These are phyloP conservation scores for Truncatella angustata DNA, from an alignment of 2,329 filamentous ascomycete genomes.

Conservation along the genomic window DNA sequence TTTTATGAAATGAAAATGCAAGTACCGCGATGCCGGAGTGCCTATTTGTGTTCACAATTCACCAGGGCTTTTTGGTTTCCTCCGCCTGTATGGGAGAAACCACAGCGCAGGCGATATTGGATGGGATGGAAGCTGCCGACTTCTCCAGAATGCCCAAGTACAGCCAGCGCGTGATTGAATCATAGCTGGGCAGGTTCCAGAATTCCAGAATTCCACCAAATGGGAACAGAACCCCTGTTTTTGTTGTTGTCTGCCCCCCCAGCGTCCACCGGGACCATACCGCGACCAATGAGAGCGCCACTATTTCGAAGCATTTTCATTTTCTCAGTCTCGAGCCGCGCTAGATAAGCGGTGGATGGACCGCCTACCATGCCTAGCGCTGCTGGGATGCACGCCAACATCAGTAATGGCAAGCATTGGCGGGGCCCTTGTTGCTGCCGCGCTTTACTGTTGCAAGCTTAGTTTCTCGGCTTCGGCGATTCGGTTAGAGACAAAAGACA, in stretches of 20 bases:
- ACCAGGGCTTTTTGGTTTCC: too few relatives aligned
- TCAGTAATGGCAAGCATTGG: conserved; percentile 1
- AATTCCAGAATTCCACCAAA: conserved; percentile 1
- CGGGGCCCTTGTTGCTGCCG: not conserved
- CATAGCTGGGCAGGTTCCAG: too few relatives aligned
- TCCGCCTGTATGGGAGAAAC: too few relatives aligned
- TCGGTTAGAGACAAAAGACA: not conserved
- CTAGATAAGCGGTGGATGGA: not conserved
- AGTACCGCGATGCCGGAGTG: conserved; percentile 1
- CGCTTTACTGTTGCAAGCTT: not conserved
- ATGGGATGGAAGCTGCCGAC: not conserved
- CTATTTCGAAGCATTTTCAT: conserved; percentile 5
- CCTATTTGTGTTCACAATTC: too few relatives aligned
- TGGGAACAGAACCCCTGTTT: conserved; percentile 5
- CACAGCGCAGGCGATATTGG: not conserved
- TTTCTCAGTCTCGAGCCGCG: not conserved
- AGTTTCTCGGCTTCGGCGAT: not conserved
- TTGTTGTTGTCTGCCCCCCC: not conserved
- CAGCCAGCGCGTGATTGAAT: conserved; percentile 4
- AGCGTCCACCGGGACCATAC: not conserved
- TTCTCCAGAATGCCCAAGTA: not conserved
- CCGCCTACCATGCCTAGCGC: too few relatives aligned
- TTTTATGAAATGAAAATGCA: conserved; percentile 5
- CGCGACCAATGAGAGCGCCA: not conserved
- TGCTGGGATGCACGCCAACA: too few relatives aligned